These are phyloP conservation scores for Mortierella sp. DNA, from an alignment of 371 early-diverging fungal species.

Conservation along the genomic window DNA sequence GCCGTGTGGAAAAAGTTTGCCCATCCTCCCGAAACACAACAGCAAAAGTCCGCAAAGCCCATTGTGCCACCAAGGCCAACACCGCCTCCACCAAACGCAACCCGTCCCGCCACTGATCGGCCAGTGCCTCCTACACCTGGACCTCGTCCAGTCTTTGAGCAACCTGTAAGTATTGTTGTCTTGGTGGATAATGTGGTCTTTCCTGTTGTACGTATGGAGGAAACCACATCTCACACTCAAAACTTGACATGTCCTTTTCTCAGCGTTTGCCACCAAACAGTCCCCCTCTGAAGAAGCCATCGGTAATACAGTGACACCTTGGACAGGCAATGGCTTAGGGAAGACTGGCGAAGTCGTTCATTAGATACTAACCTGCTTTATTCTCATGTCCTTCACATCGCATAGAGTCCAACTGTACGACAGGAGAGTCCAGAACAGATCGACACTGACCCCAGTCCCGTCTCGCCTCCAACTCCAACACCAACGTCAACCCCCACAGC, in stretches of 20 bases:
- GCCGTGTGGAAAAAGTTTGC: constrained; percentile 94
- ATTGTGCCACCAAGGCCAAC: constrained; percentile 40
- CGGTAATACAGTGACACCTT: constrained; percentile 16
- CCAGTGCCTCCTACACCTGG: constrained; percentile 44
- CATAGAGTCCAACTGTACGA: constrained; percentile 27
- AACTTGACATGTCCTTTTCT: not conserved
- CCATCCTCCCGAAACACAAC: constrained; percentile 61
- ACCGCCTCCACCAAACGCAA: constrained; percentile 25
- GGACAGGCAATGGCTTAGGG: not conserved
- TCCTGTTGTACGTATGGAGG: not conserved
- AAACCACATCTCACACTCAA: not conserved
- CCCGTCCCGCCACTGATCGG: constrained; percentile 37
- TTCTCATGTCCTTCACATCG: not conserved
- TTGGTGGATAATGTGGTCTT: not conserved
- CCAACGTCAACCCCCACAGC: constrained; percentile 32
- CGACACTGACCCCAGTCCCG: constrained; percentile 34
- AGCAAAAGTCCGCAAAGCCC: constrained; percentile 41
- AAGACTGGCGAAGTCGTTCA: not conserved
- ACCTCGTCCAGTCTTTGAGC: constrained; percentile 53
- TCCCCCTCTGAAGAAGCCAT: constrained; percentile 39
- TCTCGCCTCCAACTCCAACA: constrained; percentile 32
- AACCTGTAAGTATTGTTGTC: constrained; percentile 26
- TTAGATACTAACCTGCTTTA: not conserved
- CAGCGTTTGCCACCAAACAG: constrained; percentile 48
- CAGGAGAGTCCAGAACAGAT: constrained; percentile 28